These are phyloP conservation scores for Aspergillus sp. DNA, from an alignment of 2,329 filamentous ascomycete species.

Conservation along the genomic window DNA sequence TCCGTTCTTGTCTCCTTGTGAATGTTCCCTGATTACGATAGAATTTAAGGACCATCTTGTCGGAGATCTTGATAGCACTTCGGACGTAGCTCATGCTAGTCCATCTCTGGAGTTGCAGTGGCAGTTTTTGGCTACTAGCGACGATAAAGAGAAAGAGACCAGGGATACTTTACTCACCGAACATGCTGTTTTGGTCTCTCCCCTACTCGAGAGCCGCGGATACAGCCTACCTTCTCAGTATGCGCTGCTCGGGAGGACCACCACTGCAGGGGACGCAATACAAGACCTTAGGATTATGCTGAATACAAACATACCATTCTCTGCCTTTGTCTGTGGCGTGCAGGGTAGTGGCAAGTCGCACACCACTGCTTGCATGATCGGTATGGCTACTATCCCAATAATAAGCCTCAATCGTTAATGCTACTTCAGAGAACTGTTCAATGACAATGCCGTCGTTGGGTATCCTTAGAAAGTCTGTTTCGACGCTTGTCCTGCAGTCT, in stretches of 20 bases:
- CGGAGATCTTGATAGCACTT: not conserved
- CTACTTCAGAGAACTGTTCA: constrained; percentile 38
- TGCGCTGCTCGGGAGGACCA: constrained; percentile 9
- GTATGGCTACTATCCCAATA: not conserved
- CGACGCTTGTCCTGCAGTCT: constrained; percentile 59
- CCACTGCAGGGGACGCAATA: not conserved
- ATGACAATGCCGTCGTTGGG: constrained; percentile 38
- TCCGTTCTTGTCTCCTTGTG: too few species aligned
- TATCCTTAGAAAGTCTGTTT: constrained; percentile 48
- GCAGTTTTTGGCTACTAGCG: constrained; percentile 5
- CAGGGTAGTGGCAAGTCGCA: constrained; percentile 65
- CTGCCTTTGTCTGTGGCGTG: constrained; percentile 62
- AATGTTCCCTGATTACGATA: not conserved
- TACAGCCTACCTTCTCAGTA: constrained; percentile 15
- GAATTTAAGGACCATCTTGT: constrained; percentile 6
- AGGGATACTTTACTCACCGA: not conserved
- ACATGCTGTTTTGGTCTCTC: constrained; percentile 11
- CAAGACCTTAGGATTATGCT: constrained; percentile 14
- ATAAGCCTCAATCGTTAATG: too few species aligned
- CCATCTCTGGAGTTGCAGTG: constrained; percentile 10
- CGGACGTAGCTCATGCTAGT: not conserved
- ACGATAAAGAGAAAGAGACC: not conserved
- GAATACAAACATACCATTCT: constrained; percentile 46
- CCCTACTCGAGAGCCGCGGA: constrained; percentile 1
- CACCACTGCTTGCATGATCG: constrained; percentile 57